Base-by-base conservation (phyloP, 2,329 filamentous ascomycete genomes). In the Daldinia sp. region DNA sequence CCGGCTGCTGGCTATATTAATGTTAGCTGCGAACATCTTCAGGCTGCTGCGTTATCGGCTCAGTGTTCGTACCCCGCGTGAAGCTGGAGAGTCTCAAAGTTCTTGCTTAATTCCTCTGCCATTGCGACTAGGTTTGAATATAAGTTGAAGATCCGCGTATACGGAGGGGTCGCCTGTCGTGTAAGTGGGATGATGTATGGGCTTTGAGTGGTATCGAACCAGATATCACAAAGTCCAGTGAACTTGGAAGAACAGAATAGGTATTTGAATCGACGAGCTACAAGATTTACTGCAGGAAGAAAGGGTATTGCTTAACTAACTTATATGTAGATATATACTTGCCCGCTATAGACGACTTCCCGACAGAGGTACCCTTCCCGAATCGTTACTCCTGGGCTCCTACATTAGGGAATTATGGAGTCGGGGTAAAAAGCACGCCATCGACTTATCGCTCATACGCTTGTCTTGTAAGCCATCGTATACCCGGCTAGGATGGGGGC, bases 11-110 rank as follows among this genome's bases (percentile, higher is more conserved):
- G 65, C 93, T 96, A 71, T 52, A 27, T 17, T 6, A 23, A 32
- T 15, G 37, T 70, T 49, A 68, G 60, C 53, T 32, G 15, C 11
- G 21, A 47, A 45, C 15, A 5, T 45, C 4, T 25, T n/a, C 21
- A 35, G 41, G 21, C 39, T 49, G n/a, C 17, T 13, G 29, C 10
- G 25, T 21, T 13, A 39, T 35, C 21, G 64, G 41, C 25, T 35
- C 32, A 45, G 19, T 21, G 37, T 39, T 75, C 82, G 72, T 86
- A 92, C 89, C 92, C 92, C 75, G 91, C 92, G 77, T 95, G 92
- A 69, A 95, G 86, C 82, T 94, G 92, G 68, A 94, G 85, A 63
- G 92, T 95, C 82, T 94, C 92, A 72, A 95, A 95, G 77, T 89
- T 86, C 70, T 82, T 83, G 78, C 81, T 83, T 39, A 82, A 72